Conservation (phyloP, 371 early-diverging fungal genomes). For the Apophysomyces elegans region DNA sequence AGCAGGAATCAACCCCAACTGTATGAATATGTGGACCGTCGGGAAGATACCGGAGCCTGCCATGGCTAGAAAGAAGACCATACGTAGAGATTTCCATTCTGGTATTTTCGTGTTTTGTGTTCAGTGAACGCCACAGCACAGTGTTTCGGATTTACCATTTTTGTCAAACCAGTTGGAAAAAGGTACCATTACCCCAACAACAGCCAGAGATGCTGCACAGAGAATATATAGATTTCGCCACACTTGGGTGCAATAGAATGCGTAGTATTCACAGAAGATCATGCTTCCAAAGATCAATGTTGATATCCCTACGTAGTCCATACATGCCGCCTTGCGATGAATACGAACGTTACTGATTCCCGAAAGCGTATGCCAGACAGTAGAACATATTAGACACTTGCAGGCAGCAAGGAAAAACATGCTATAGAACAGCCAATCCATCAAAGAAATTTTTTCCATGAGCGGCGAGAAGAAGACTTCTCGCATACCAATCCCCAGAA, state of each 20-base stretch:
- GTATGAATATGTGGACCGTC: constrained; percentile 53
- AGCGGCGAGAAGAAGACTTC: constrained; percentile 50
- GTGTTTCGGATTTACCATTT: constrained; percentile 26
- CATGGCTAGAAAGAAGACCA: constrained; percentile 56
- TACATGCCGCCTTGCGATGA: constrained; percentile 56
- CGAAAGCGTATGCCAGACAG: constrained; percentile 73
- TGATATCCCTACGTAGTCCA: constrained; percentile 87
- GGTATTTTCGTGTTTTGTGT: not conserved
- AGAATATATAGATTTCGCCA: constrained; percentile 68
- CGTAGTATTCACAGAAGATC: constrained; percentile 66
- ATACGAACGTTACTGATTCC: constrained; percentile 72
- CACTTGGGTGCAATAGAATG: constrained; percentile 74
- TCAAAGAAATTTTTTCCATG: constrained; percentile 50
- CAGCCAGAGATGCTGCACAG: constrained; percentile 49
- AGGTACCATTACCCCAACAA: constrained; percentile 49
- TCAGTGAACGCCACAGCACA: not conserved
- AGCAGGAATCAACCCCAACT: constrained; percentile 60
- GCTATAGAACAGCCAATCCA: constrained; percentile 57
- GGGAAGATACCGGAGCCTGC: constrained; percentile 72
- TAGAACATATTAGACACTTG: constrained; percentile 75
- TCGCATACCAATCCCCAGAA: constrained; percentile 57
- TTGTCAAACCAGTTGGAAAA: constrained; percentile 54
- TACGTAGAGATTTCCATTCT: constrained; percentile 25
- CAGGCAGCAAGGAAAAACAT: constrained; percentile 69
- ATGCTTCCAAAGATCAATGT: constrained; percentile 70